Percentiles rank a stretch among this genome's conserved stretches.
These are phyloP conservation scores for Limonium bicolor DNA, from an alignment of 148 eudicot species.

Conservation along the genomic window DNA sequence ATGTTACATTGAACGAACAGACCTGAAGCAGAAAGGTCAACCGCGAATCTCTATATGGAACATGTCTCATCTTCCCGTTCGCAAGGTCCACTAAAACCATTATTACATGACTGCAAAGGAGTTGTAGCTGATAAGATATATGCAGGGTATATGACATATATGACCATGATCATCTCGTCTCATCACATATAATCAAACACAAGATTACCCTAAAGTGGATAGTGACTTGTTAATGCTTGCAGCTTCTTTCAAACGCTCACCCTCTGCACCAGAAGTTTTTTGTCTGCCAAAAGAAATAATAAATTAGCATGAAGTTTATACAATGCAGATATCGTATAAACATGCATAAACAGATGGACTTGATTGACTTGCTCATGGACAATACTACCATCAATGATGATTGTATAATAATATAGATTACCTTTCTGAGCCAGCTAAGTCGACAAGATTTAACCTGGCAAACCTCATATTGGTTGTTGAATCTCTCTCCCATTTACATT, in stretches of 20 bases:
- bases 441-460: conserved; percentile 95
- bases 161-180: too few species aligned
- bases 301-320: conserved; percentile 1
- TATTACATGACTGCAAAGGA: conserved; percentile 76
- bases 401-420: too few species aligned
- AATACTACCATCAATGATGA: too few species aligned
- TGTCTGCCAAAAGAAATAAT: conserved; percentile 37
- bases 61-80: conserved; percentile 69
- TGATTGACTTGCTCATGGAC: too few species aligned
- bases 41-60: conserved; percentile 96
- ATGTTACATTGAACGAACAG: conserved; percentile 31
- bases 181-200: not conserved
- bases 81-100: conserved; percentile 95
- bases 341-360: not conserved
- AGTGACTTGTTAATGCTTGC: conserved; percentile 89
- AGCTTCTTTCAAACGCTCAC: conserved; percentile 97
- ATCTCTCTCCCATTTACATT: conserved; percentile 94
- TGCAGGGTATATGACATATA: too few species aligned
- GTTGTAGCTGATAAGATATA: too few species aligned
- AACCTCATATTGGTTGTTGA: conserved; percentile 65
- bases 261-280: conserved; percentile 97
- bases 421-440: conserved; percentile 99
- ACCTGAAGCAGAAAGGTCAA: conserved; percentile 99
- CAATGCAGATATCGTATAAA: conserved; percentile 1
- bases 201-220: conserved; percentile 74